A percentile compares a stretch with the other conserved stretches of the same genome.
Evolutionary conservation across 495 filamentous ascomycete genomes (phyloP).

Genomic region (Penicillium crystallinum): DNA sequence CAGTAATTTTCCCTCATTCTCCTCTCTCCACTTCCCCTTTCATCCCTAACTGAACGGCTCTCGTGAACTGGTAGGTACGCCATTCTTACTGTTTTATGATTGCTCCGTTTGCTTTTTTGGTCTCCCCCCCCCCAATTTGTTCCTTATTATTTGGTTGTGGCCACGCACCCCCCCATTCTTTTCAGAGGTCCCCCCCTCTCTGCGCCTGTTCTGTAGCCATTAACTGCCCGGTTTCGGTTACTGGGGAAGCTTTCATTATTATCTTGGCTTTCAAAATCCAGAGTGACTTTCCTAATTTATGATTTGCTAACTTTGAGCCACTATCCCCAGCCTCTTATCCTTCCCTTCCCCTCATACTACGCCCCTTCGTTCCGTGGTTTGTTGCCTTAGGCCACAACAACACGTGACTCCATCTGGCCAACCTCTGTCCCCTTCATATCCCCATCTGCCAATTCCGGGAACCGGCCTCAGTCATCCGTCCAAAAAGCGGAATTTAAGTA

Average conservation of each 20-base stretch:
- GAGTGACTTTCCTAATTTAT: conserved; percentile 8
- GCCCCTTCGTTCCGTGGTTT: conserved; percentile 6
- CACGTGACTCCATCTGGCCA: conserved; percentile 35
- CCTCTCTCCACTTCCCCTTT: conserved; percentile 11
- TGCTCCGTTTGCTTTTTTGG: conserved; percentile 8
- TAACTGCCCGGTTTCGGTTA: conserved; percentile 16
- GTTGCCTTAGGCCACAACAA: conserved; percentile 27
- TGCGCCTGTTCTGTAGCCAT: conserved; percentile 15
- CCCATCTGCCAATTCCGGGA: conserved; percentile 38
- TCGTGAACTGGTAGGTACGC: conserved; percentile 8
- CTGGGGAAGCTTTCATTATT: conserved; percentile 17
- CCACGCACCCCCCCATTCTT: conserved; percentile 33
- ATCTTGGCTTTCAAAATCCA: conserved; percentile 14
- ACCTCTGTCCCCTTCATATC: conserved; percentile 26
- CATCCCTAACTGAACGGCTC: conserved; percentile 12
- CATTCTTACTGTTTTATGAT: conserved; percentile 1
- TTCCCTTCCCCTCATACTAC: conserved; percentile 1
- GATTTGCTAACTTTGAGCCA: conserved; percentile 19
- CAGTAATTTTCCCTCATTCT: conserved; percentile 12
- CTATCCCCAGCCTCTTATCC: conserved; percentile 4
- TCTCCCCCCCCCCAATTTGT: conserved; percentile 4
- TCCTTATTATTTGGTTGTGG: conserved; percentile 22
- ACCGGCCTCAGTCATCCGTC: conserved; percentile 39
- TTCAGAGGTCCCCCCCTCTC: conserved; percentile 13
- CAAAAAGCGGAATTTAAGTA: conserved; percentile 44